phyloP scores from a whole-genome alignment of 495 filamentous ascomycete genomes.

The Alectoria sarmentosa region DNA sequence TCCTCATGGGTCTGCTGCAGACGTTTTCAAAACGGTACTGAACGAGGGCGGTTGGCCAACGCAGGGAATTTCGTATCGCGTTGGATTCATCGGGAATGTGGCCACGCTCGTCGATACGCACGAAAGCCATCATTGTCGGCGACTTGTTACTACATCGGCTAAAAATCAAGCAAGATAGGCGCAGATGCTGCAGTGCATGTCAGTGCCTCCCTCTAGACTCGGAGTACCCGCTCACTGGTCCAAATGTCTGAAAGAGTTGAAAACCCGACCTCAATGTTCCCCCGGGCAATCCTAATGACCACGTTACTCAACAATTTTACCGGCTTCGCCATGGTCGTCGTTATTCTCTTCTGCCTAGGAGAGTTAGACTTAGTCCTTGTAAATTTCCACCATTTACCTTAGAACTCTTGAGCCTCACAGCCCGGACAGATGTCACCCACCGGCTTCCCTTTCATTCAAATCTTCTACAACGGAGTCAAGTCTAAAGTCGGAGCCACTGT shows the following conservation, averaged over 20 bases:
- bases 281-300: slow-evolving; percentile 39
- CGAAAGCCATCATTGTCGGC: slow-evolving; percentile 12
- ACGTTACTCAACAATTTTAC: slow-evolving; percentile 40
- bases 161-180: slow-evolving; percentile 22
- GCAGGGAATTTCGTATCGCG: slow-evolving; percentile 34
- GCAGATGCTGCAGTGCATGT: slow-evolving; percentile 41
- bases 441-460: slow-evolving; percentile 43
- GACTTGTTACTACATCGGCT: slow-evolving; percentile 10
- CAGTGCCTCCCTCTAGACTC: slow-evolving; percentile 10
- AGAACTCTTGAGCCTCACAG: background rate
- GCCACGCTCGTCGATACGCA: slow-evolving; percentile 33
- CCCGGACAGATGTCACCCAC: slow-evolving; percentile 21
- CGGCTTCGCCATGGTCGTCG: slow-evolving; percentile 42
- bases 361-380: slow-evolving; percentile 34
- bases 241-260: slow-evolving; percentile 48
- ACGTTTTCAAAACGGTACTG: slow-evolving; percentile 40
- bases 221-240: background rate
- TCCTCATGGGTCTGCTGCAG: slow-evolving; percentile 32
- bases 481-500: slow-evolving; percentile 35
- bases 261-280: slow-evolving; percentile 38
- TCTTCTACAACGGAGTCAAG: slow-evolving; percentile 38
- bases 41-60: slow-evolving; percentile 42
- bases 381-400: background rate
- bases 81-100: slow-evolving; percentile 31
- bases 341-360: slow-evolving; percentile 41